These are phyloP conservation scores for Pythium insidiosum DNA, from an alignment of 352 stramenopile genomes.

Conservation along the genomic window DNA sequence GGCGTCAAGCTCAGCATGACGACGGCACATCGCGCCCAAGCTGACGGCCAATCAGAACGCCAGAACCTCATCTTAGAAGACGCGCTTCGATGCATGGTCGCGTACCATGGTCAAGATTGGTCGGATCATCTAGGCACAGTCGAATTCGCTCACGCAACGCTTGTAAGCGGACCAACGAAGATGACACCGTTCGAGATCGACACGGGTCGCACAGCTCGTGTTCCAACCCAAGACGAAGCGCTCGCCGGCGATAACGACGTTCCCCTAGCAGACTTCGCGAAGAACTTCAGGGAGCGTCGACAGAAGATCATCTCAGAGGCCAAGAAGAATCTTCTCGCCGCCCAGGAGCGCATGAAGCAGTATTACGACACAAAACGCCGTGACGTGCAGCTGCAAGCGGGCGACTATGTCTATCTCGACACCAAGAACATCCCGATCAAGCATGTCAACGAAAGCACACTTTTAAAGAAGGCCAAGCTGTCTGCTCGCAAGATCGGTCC, in stretches of 20 bases:
- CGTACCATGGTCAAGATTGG: constrained; percentile 16
- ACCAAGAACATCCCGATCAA: constrained; percentile 11
- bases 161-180: constrained; percentile 5
- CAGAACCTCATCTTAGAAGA: constrained; percentile 7
- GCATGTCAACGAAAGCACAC: not conserved
- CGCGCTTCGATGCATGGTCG: constrained; percentile 12
- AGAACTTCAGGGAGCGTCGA: constrained; percentile 3
- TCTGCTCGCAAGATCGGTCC: constrained; percentile 7
- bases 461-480: constrained; percentile 4
- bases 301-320: constrained; percentile 2
- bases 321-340: not conserved
- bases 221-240: not conserved
- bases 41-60: constrained; percentile 13
- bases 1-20: constrained; percentile 5
- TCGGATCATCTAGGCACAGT: constrained; percentile 7
- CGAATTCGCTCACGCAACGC: constrained; percentile 16
- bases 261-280: constrained; percentile 1
- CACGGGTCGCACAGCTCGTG: constrained; percentile 1
- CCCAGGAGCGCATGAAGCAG: constrained; percentile 6
- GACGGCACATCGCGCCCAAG: constrained; percentile 7
- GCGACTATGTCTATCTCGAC: constrained; percentile 3
- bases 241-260: not conserved
- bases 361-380: constrained; percentile 7
- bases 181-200: constrained; percentile 21
- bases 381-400: constrained; percentile 1